These are phyloP conservation scores for Firmiana major DNA, from an alignment of 345 rosid species.

Conservation along the genomic window DNA sequence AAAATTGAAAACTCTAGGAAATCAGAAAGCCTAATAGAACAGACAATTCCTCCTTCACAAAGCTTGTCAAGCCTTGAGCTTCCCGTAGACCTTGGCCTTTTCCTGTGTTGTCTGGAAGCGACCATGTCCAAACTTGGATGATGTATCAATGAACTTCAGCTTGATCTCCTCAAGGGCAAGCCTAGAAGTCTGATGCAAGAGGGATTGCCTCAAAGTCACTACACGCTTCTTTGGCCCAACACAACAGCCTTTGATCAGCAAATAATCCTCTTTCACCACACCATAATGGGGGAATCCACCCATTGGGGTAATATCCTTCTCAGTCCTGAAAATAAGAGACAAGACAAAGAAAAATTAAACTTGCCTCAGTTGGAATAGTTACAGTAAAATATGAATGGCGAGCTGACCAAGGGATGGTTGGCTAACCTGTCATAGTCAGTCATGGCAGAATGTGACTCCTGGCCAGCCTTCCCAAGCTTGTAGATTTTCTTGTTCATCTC, in stretches of 20 bases:
- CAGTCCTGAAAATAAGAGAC: conserved; percentile 38
- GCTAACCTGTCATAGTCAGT: conserved; percentile 78
- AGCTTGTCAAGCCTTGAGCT: conserved; percentile 46
- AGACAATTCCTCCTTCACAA: neutral
- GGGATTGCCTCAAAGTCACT: conserved; percentile 73
- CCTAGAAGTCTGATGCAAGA: conserved; percentile 71
- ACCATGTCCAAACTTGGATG: conserved; percentile 73
- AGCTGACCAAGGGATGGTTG: neutral
- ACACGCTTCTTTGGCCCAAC: conserved; percentile 94
- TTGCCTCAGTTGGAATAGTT: neutral
- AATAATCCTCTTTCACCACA: conserved; percentile 71
- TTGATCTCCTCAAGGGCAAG: conserved; percentile 68
- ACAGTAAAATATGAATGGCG: neutral
- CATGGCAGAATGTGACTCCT: conserved; percentile 69
- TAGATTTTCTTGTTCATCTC: conserved; percentile 92
- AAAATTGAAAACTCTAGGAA: neutral
- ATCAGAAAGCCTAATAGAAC: neutral
- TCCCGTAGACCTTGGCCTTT: conserved; percentile 68
- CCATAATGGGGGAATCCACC: conserved; percentile 96
- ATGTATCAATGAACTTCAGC: conserved; percentile 69
- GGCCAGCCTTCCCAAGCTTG: conserved; percentile 71
- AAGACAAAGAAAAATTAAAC: neutral
- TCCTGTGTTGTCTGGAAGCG: conserved; percentile 78
- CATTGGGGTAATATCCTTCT: conserved; percentile 85
- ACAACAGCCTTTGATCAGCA: conserved; percentile 85